phyloP scores from a whole-genome alignment of 2,329 filamentous ascomycete genomes.

The Penicillium sp. region DNA sequence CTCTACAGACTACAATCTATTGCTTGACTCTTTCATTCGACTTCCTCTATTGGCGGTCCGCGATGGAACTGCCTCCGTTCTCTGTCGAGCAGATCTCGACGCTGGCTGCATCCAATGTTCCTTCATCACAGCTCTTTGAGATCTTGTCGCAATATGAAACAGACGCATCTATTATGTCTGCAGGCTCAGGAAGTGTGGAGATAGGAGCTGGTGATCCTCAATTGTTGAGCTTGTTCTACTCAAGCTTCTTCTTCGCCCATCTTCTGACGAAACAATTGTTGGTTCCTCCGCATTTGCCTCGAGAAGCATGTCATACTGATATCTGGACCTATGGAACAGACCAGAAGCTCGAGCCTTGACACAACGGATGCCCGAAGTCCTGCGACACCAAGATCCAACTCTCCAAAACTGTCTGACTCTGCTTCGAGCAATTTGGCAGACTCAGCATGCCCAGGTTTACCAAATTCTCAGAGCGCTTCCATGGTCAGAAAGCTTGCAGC shows the following conservation, averaged over 20 bases:
- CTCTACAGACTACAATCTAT: neutral
- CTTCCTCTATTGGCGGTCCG: neutral
- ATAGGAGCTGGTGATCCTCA: conserved; percentile 24
- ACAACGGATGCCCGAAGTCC: conserved; percentile 35
- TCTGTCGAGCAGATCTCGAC: conserved; percentile 34
- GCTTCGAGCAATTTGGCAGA: conserved; percentile 42
- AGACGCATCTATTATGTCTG: conserved; percentile 34
- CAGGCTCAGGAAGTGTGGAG: conserved; percentile 13
- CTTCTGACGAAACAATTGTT: conserved; percentile 44
- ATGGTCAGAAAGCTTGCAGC: conserved; percentile 37
- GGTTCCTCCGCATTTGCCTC: conserved; percentile 13
- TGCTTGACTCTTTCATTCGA: neutral
- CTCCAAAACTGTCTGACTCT: conserved; percentile 39
- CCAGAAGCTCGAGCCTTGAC: conserved; percentile 44
- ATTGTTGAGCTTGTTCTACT: conserved; percentile 41
- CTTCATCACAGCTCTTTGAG: conserved; percentile 38
- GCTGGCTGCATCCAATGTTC: conserved; percentile 29
- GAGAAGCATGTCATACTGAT: neutral
- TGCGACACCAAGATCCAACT: conserved; percentile 33
- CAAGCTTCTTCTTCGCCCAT: conserved; percentile 42
- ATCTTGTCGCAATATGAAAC: conserved; percentile 39
- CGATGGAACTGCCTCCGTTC: conserved; percentile 35
- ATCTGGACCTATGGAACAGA: conserved; percentile 20
- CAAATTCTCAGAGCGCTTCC: conserved; percentile 33
- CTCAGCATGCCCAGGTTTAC: conserved; percentile 39